A percentile compares a stretch with the other conserved stretches of the same genome.
These are phyloP conservation scores for Physocladia obscura DNA, from an alignment of 192 early-diverging fungal genomes.

Conservation along the genomic window DNA sequence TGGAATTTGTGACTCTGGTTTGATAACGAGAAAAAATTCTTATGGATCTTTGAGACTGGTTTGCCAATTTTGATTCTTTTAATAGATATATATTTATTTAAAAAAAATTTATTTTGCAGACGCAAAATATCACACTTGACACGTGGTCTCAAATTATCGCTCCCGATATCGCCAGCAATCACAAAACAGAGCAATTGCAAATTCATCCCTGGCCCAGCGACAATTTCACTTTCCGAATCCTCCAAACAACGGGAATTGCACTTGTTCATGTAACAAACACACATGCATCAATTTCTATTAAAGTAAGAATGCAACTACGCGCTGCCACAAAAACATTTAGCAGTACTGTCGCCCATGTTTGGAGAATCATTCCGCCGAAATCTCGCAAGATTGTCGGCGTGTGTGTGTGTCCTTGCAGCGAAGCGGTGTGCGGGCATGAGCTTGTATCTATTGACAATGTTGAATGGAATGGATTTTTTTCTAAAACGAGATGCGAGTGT, in stretches of 20 bases:
- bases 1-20: neutral
- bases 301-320: neutral
- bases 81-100: neutral
- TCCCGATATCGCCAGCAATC: neutral
- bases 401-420: conserved; percentile 17
- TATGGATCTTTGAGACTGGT: neutral
- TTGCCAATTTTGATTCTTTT: neutral
- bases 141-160: neutral
- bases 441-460: neutral
- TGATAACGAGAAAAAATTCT: neutral
- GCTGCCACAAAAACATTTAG: conserved; percentile 18
- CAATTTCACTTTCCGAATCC: neutral
- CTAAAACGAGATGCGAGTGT: no score
- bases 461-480: conserved; percentile 19
- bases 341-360: neutral
- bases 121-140: neutral
- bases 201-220: neutral
- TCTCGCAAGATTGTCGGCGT: conserved; percentile 7
- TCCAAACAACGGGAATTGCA: conserved; percentile 7
- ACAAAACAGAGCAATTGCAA: neutral
- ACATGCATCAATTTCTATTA: neutral
- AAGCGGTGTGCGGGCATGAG: conserved; percentile 16
- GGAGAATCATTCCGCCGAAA: conserved; percentile 3
- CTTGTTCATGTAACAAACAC: conserved; percentile 27
- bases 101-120: neutral